Conservation (phyloP, 768 basidiomycete species). For the Tremella fuciformis region DNA sequence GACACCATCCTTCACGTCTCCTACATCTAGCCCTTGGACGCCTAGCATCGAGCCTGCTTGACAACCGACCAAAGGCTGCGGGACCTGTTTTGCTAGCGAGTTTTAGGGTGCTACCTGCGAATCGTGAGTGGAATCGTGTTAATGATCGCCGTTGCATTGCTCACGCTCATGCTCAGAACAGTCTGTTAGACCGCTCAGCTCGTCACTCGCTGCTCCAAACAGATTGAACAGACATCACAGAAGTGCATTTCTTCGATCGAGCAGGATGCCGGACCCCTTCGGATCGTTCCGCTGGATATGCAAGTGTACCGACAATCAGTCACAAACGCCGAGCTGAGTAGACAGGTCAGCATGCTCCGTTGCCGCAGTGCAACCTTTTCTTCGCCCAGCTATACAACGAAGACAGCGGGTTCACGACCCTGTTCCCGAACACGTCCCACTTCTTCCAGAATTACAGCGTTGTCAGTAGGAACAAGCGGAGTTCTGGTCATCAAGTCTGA, state of each 20-base stretch:
- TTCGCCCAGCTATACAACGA: slow-evolving; percentile 67
- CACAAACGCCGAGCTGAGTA: not conserved
- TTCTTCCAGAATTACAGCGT: slow-evolving; percentile 31
- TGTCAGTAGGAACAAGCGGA: slow-evolving; percentile 15
- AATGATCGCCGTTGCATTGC: too few relatives aligned
- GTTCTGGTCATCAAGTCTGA: not conserved
- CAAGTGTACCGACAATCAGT: slow-evolving; percentile 10
- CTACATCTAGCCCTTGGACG: too few relatives aligned
- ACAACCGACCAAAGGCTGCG: too few relatives aligned
- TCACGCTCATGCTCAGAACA: too few relatives aligned
- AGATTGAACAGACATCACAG: too few relatives aligned
- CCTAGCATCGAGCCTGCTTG: too few relatives aligned
- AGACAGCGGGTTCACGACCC: slow-evolving; percentile 19
- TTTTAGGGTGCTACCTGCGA: too few relatives aligned
- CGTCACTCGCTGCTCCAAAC: too few relatives aligned
- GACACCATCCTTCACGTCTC: too few relatives aligned
- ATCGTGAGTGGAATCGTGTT: too few relatives aligned
- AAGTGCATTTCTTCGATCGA: not conserved
- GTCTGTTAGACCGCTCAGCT: too few relatives aligned
- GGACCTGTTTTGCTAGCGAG: too few relatives aligned
- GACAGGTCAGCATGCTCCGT: slow-evolving; percentile 53
- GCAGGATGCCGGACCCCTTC: slow-evolving; percentile 44
- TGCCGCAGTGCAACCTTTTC: slow-evolving; percentile 93
- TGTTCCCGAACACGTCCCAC: slow-evolving; percentile 21
- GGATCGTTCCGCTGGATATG: slow-evolving; percentile 72